These are phyloP conservation scores for Aspergillus quadricinctus DNA, from an alignment of 2,329 filamentous ascomycete genomes.

Conservation along the genomic window DNA sequence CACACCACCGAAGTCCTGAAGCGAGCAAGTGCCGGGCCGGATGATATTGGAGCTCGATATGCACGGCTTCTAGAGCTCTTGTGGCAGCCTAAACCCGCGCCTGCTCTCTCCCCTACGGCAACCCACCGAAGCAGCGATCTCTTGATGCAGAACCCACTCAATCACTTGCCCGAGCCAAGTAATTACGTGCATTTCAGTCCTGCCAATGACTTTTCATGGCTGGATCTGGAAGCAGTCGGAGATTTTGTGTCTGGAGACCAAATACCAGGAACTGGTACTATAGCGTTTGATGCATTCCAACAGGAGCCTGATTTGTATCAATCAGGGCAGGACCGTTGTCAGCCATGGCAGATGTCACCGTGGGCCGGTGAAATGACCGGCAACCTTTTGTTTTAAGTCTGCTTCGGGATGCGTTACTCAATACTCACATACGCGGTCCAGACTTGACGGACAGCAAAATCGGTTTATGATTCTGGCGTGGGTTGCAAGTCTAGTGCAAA, in stretches of 20 bases:
- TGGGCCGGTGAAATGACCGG: constrained; percentile 40
- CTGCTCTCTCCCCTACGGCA: constrained; percentile 20
- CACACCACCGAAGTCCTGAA: constrained; percentile 58
- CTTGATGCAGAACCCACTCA: constrained; percentile 25
- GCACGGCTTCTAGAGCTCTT: constrained; percentile 57
- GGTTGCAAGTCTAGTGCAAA: neutral
- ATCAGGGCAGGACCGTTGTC: constrained; percentile 27
- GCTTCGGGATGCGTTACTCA: neutral
- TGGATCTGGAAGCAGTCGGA: constrained; percentile 56
- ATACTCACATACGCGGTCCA: no score
- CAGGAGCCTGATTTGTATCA: constrained; percentile 30
- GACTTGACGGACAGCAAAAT: no score
- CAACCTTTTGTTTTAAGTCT: constrained; percentile 29
- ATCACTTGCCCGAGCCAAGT: constrained; percentile 32
- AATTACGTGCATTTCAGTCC: constrained; percentile 40
- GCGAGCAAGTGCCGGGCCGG: constrained; percentile 53
- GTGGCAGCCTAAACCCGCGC: constrained; percentile 47
- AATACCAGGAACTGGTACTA: constrained; percentile 29
- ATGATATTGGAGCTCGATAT: constrained; percentile 60
- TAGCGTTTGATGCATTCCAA: constrained; percentile 34
- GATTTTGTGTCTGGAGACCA: constrained; percentile 51
- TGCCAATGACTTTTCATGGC: constrained; percentile 58
- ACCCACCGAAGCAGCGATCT: constrained; percentile 29
- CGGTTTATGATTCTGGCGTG: neutral
- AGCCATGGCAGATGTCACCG: constrained; percentile 35